A percentile compares a stretch with the other conserved stretches of the same genome.
Evolutionary conservation across 441 rosid genomes (phyloP).

Genomic region (Gossypium lobatum): DNA sequence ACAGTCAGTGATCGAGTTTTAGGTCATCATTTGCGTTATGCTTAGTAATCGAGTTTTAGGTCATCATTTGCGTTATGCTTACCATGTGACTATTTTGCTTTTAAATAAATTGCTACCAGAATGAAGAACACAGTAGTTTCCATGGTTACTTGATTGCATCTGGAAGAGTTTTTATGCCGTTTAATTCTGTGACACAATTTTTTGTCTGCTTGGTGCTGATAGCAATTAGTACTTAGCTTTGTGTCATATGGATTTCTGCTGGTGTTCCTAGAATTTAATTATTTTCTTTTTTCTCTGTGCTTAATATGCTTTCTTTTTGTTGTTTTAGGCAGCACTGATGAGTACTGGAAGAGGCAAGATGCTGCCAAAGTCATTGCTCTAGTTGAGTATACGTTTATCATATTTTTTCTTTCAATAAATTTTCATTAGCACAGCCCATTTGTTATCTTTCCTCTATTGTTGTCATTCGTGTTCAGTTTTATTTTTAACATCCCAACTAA

Average conservation of each 20-base stretch:
- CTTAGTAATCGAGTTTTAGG: no score
- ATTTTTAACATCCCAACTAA: not conserved
- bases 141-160: not conserved
- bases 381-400: constrained; percentile 36
- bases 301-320: constrained; percentile 20
- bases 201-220: not conserved
- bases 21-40: not conserved
- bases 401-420: constrained; percentile 8
- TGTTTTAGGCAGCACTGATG: constrained; percentile 77
- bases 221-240: not conserved
- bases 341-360: constrained; percentile 81
- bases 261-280: not conserved
- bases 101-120: not conserved
- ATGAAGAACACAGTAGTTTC: not conserved
- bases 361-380: constrained; percentile 83
- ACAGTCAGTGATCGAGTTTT: not conserved
- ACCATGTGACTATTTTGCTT: not conserved
- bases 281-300: not conserved
- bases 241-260: not conserved
- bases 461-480: not conserved
- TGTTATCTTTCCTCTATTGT: not conserved
- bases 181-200: not conserved
- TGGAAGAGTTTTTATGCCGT: not conserved
- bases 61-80: no score
- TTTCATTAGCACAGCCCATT: not conserved